phyloP scores from a whole-genome alignment of 345 rosid species.

The Erysimum cheiranthoides region DNA sequence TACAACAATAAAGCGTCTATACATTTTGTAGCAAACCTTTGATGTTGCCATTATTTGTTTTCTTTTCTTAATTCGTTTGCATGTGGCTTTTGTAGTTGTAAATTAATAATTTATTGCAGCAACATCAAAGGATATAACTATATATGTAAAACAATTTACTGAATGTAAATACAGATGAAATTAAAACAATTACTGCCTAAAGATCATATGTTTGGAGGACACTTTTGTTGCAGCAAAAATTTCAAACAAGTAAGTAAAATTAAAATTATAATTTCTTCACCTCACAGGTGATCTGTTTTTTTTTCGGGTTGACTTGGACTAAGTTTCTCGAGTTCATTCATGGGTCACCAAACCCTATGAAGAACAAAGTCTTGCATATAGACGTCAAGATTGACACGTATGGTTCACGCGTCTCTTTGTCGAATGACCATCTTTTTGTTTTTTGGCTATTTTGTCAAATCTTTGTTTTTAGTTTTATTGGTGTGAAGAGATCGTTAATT shows the following conservation, averaged over 20 bases:
- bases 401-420: conserved; percentile 9
- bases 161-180: not conserved
- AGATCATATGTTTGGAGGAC: not conserved
- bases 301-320: conserved; percentile 26
- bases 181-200: too few relatives aligned
- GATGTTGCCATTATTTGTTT: too few relatives aligned
- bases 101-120: not conserved
- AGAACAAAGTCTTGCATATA: conserved; percentile 5
- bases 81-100: too few relatives aligned
- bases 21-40: too few relatives aligned
- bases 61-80: too few relatives aligned
- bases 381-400: conserved; percentile 32
- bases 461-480: not conserved
- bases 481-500: conserved; percentile 3
- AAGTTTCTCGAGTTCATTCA: not conserved
- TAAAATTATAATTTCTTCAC: not conserved
- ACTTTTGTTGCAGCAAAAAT: not conserved
- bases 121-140: not conserved
- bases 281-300: conserved; percentile 21
- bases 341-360: not conserved
- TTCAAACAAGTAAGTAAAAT: not conserved
- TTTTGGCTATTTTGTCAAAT: conserved; percentile 25
- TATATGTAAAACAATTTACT: not conserved
- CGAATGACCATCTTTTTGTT: conserved; percentile 12
- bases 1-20: too few relatives aligned